Evolutionary conservation across 805 yeast genomes (phyloP).

Genomic region (Metschnikowia koreensis): DNA sequence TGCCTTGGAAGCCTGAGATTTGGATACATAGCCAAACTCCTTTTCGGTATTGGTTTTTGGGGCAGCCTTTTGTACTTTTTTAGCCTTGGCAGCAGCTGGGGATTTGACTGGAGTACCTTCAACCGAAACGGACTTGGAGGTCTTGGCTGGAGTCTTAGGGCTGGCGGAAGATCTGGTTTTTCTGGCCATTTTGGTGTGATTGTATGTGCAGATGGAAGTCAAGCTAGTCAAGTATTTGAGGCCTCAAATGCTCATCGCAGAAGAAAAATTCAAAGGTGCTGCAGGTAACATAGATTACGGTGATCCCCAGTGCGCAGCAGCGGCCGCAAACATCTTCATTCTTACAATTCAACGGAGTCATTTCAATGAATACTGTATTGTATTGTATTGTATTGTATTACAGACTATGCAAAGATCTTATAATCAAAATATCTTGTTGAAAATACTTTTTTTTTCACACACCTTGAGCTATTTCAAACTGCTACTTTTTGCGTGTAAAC

Average conservation of each 20-base stretch:
- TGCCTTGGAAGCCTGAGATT: slow-evolving; percentile 41
- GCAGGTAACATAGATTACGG: slow-evolving; percentile 5
- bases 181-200: slow-evolving; percentile 16
- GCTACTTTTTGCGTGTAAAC: too few species aligned
- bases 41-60: slow-evolving; percentile 11
- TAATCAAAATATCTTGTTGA: too few species aligned
- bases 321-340: neutral
- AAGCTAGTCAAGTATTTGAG: neutral
- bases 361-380: too few species aligned
- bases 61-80: slow-evolving; percentile 8
- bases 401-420: too few species aligned
- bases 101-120: slow-evolving; percentile 11
- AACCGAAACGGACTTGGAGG: slow-evolving; percentile 4
- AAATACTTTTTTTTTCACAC: too few species aligned
- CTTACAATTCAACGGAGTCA: too few species aligned
- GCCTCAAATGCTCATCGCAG: slow-evolving; percentile 17
- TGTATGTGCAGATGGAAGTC: neutral
- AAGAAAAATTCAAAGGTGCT: slow-evolving; percentile 14
- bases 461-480: too few species aligned
- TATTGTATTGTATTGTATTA: too few species aligned
- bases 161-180: slow-evolving; percentile 20
- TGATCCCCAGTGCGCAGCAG: neutral
- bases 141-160: slow-evolving; percentile 17
- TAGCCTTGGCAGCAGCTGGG: slow-evolving; percentile 21
- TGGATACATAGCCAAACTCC: slow-evolving; percentile 17